Evolutionary conservation across 306 rosid species (phyloP), one percentile per base, ranked within the genome.

Genomic region (Acacia crassicarpa): DNA sequence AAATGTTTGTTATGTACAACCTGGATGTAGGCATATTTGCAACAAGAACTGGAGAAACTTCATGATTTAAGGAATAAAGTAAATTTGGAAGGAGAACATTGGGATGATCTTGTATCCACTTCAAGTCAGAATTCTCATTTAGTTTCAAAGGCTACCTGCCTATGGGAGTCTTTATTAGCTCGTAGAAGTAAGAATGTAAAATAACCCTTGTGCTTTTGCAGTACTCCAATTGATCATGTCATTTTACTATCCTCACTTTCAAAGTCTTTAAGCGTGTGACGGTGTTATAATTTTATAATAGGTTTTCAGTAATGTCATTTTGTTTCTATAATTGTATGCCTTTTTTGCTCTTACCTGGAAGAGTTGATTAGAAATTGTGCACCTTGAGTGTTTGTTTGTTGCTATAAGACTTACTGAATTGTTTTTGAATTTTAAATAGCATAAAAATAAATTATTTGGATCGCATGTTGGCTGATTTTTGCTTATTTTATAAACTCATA

Each of bases 61-160:
- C 98, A 96, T 76, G 99, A 96, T 85, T 85, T 92, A 82, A 93
- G 99, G 84, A 92, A 91, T 92, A 93, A 93, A 87, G 97, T 96
- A 83, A 96, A 96, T 92, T 86, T 94, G 88, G 99, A 96, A 91
- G 98, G 98, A 85, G 98, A 96, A 78, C 92, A 90, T 2, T 96
- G 98, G 99, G 99, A 96, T 69, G 99, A 96, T 79, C 99, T 96
- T 51, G 97, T 96, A 72, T 96, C 99, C 48, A 93, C 97, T 83
- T 96, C 99, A 46, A 93, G 99, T 87, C 99, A 93, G 85, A 96
- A 93, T 86, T 92, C 99, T 71, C 99, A 96, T 90, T 89, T 96
- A 84, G 99, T 96, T 78, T 88, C 94, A 5, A 96, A 96, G 86
- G 99, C 99, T 86, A 96, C 97, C 76, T 96, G 98, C 43, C 74